Percentiles rank a stretch among this genome's conserved stretches.
These are phyloP conservation scores for Microcyclosporella mali DNA, from an alignment of 2,329 filamentous ascomycete species.

Conservation along the genomic window DNA sequence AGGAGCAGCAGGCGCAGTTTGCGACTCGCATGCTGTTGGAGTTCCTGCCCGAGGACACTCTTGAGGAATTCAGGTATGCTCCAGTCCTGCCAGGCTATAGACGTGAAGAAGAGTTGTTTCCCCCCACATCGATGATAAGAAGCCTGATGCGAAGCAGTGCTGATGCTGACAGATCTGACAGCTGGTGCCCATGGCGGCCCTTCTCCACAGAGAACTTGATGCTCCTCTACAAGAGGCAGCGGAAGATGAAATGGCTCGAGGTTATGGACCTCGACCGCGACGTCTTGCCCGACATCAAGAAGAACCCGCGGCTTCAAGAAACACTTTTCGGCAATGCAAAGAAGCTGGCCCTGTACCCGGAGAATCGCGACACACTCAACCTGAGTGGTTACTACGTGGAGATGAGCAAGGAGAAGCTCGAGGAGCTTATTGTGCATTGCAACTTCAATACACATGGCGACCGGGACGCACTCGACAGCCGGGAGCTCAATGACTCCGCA, in stretches of 20 bases:
- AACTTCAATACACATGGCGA: slow-evolving; percentile 38
- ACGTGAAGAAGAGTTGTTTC: slow-evolving; percentile 5
- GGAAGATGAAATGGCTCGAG: slow-evolving; percentile 44
- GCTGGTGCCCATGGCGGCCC: slow-evolving; percentile 45
- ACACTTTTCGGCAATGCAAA: slow-evolving; percentile 37
- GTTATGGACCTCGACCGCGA: slow-evolving; percentile 42
- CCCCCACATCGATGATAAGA: not conserved
- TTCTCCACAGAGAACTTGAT: slow-evolving; percentile 45
- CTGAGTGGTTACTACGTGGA: slow-evolving; percentile 40
- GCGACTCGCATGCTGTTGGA: slow-evolving; percentile 45
- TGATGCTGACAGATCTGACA: slow-evolving; percentile 23
- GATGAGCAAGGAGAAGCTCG: slow-evolving; percentile 35
- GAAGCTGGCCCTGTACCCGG: slow-evolving; percentile 44
- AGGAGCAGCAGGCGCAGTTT: slow-evolving; percentile 41
- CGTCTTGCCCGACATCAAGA: slow-evolving; percentile 38
- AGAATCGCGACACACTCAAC: slow-evolving; percentile 40
- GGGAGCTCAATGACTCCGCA: slow-evolving; percentile 44
- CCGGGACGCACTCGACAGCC: slow-evolving; percentile 18
- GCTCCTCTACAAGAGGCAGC: slow-evolving; percentile 45
- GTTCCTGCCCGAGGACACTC: slow-evolving; percentile 43
- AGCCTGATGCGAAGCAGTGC: slow-evolving; percentile 3
- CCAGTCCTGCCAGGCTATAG: slow-evolving; percentile 2
- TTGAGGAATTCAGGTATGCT: slow-evolving; percentile 42
- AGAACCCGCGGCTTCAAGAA: slow-evolving; percentile 35
- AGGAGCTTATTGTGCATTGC: slow-evolving; percentile 44